phyloP scores from a whole-genome alignment of 2,329 filamentous ascomycete species.

The Aciculosporium take region DNA sequence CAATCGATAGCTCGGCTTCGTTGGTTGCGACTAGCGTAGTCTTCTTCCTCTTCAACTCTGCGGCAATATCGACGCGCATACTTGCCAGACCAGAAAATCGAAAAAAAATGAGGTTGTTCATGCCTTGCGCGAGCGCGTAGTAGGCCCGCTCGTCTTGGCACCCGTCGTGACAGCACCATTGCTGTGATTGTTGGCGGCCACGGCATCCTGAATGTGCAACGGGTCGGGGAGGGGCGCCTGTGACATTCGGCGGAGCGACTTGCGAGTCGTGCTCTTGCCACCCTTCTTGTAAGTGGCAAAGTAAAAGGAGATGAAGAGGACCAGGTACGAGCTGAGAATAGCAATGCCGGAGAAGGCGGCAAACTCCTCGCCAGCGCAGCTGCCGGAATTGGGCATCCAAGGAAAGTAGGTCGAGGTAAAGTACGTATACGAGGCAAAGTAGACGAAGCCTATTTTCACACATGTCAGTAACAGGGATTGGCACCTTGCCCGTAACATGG shows the following conservation, averaged over 20 bases:
- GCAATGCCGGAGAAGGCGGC: conserved; percentile 84
- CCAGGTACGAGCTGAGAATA: conserved; percentile 85
- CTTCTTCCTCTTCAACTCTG: neutral
- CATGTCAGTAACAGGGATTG: conserved; percentile 2
- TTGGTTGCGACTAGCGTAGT: neutral
- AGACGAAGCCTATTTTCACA: conserved; percentile 62
- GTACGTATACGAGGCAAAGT: conserved; percentile 99
- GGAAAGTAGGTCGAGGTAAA: conserved; percentile 85
- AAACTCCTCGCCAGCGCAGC: conserved; percentile 92
- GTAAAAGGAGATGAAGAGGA: conserved; percentile 99
- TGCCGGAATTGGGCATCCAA: conserved; percentile 68
- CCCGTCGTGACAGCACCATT: conserved; percentile 40
- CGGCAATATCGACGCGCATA: neutral
- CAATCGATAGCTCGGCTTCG: neutral
- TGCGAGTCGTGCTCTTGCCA: conserved; percentile 69
- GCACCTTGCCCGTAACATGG: neutral
- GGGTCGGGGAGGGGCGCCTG: conserved; percentile 65
- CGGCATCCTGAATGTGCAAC: conserved; percentile 50
- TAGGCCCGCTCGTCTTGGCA: conserved; percentile 42
- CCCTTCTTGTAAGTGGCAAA: conserved; percentile 89
- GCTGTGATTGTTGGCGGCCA: conserved; percentile 37
- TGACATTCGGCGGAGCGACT: conserved; percentile 53
- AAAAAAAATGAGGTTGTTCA: conserved; percentile 11
- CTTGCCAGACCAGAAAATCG: neutral
- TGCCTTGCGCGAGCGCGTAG: conserved; percentile 57